Evolutionary conservation across 768 basidiomycete species (phyloP), one percentile per base, ranked within the genome.

Genomic region (Calocera cornea): DNA sequence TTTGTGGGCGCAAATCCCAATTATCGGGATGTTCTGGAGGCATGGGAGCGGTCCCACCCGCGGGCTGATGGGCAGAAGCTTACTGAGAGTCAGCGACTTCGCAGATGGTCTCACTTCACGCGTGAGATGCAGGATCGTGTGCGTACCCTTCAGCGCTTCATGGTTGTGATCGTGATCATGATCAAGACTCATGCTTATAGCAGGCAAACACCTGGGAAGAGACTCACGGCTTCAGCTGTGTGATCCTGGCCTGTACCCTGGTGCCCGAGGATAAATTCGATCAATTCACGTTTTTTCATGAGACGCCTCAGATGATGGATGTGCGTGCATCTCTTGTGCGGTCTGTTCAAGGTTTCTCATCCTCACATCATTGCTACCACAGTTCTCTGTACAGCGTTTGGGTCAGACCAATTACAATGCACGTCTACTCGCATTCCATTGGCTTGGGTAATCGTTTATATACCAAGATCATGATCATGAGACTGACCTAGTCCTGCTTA

Each of bases 191-290:
- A 60, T 60, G 11, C 54, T 60, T 8, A 60, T 16, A 10, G 31
- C 54, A 60, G 54, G 54, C 54, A 60, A 27, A 60, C 54, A 60
- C 54, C 7, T 60, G 54, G 54, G 54, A 60, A 31, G 14, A 60
- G 10, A 60, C 54, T 10, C 54, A 29, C 22, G 54, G 54, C 27
- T 60, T 60, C 31, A 33, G 54, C 54, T 29, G 5, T 7, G 19
- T 60, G 5, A 19, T 33, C 2, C 11, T 60, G 3, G 54, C 54
- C 8, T 60, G 27, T 10, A 60, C 54, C 27, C 24, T 60, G 54
- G 54, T 60, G 31, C 54, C 54, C 54, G 16, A 33, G 10, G 54
- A 60, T 19, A 22, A 33, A 3, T 60, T 60, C 54, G 31, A 33
- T 22, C 11, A 60, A 11, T 60, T 29, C 31, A 60, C 54, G 24